Conservation (phyloP, 257 asterid species). For the Fraxinus cuspidata region DNA sequence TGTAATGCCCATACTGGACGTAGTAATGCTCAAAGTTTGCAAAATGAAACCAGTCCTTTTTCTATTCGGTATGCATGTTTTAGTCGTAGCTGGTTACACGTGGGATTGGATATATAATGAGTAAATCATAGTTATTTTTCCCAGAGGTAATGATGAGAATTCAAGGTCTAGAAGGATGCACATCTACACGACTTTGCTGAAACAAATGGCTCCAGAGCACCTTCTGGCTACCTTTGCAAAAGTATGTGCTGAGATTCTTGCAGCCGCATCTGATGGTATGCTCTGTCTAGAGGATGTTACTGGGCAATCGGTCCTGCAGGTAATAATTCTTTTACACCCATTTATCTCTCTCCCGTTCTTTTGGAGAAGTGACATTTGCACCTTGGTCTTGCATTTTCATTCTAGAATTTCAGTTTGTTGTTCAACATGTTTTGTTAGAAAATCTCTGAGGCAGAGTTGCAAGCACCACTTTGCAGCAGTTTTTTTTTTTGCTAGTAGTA, state of each 20-base stretch:
- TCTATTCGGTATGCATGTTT: constrained; percentile 59
- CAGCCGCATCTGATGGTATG: constrained; percentile 88
- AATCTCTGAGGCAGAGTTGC: too few relatives aligned
- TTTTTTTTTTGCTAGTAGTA: too few relatives aligned
- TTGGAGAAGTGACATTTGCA: too few relatives aligned
- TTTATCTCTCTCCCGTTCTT: too few relatives aligned
- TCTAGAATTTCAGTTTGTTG: too few relatives aligned
- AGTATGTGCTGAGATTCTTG: constrained; percentile 94
- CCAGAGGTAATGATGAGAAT: constrained; percentile 80
- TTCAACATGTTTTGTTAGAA: too few relatives aligned
- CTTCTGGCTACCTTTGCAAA: constrained; percentile 93
- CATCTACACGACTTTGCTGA: constrained; percentile 74
- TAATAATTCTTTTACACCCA: constrained; percentile 22
- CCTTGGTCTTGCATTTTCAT: too few relatives aligned
- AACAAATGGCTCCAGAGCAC: constrained; percentile 97
- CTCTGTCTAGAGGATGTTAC: constrained; percentile 70
- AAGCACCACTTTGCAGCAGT: too few relatives aligned
- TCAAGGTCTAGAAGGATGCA: constrained; percentile 86
- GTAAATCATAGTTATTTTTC: constrained; percentile 8
- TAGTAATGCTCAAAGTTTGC: constrained; percentile 58
- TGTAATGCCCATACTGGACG: constrained; percentile 91
- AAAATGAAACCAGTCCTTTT: constrained; percentile 62
- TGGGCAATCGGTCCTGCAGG: constrained; percentile 88
- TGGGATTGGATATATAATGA: constrained; percentile 6
- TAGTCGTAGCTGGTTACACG: background rate